Base-by-base conservation (phyloP, 805 yeast genomes). In the Ogataea parapolymorpha region DNA sequence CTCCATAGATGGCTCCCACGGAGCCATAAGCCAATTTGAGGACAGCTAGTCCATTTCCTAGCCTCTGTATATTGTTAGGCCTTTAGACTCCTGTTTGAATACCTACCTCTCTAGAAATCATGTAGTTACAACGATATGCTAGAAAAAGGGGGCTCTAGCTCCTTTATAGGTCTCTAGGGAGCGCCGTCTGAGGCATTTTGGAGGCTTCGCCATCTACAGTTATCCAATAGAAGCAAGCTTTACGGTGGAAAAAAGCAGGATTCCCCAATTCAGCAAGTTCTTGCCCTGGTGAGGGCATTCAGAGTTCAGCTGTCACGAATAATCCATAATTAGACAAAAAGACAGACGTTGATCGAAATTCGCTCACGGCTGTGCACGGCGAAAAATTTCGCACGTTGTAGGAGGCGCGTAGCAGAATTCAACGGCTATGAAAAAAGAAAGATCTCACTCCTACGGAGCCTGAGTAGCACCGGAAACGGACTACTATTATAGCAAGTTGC, bases 1-100 rank as follows among this genome's bases (percentile, higher is more conserved):
- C 83, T 37, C 85, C 82, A 53, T 77, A 79, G 29, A 78, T 75
- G n/a, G 79, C 78, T 16, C 85, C 85, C 28, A 79, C 61, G 4
- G 78, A 70, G 13, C 45, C 45, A 29, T 36, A 54, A 4, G 46
- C 33, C n/a, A 45, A 25, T 12, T 26, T 17, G 7, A 48, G 35
- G 7, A 42, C 44, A 17, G 15, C 16, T 10, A 40, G 20, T 24
- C 34, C 31, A n/a, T 37, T 27, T 31, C 38, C 40, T 1, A 29
- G 14, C n/a, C 37, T 40, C 48, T 44, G 22, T 6, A n/a, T 12
- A 27, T 4, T 11, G 27, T 33, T 26, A 20, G 39, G 17, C 23
- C 28, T 20, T 32, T 8, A 15, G n/a, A 8, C 27, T 31, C 13
- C 9, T 14, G 24, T 2, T 23, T 15, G 6, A n/a, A 6, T 14